Evolutionary conservation across 495 filamentous ascomycete species (phyloP).

Genomic region (Annulohypoxylon maeteangense): DNA sequence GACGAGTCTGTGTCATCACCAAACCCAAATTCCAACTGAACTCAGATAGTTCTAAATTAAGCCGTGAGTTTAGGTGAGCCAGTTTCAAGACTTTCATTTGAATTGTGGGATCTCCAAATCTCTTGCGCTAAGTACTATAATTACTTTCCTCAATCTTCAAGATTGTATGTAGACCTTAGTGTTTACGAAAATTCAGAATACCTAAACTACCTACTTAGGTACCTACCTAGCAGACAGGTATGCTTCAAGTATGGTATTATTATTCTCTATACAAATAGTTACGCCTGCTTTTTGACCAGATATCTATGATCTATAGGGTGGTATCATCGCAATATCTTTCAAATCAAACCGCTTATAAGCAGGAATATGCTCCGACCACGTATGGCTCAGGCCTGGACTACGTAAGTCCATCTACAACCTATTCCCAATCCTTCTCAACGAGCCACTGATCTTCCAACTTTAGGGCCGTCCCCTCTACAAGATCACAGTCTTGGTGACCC

Average conservation of each 20-base stretch:
- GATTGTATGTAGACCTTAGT: too few species aligned
- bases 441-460: slow-evolving; percentile 47
- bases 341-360: background rate
- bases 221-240: background rate
- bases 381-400: background rate
- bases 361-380: background rate
- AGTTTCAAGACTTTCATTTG: too few species aligned
- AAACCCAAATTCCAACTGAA: background rate
- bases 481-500: slow-evolving; percentile 45
- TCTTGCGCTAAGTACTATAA: too few species aligned
- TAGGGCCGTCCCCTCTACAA: slow-evolving; percentile 42
- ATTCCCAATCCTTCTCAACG: slow-evolving; percentile 50
- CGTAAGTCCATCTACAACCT: background rate
- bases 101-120: too few species aligned
- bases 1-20: background rate
- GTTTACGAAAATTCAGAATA: too few species aligned
- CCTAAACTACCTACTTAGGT: too few species aligned
- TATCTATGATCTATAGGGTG: slow-evolving; percentile 7
- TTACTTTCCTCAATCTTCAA: too few species aligned
- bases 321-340: background rate
- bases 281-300: background rate
- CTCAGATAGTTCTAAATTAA: background rate
- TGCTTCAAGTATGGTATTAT: background rate
- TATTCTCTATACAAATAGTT: background rate
- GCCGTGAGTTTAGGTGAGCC: too few species aligned